These are phyloP conservation scores for Polytolypa hystricis DNA, from an alignment of 2,329 filamentous ascomycete genomes.

Conservation along the genomic window DNA sequence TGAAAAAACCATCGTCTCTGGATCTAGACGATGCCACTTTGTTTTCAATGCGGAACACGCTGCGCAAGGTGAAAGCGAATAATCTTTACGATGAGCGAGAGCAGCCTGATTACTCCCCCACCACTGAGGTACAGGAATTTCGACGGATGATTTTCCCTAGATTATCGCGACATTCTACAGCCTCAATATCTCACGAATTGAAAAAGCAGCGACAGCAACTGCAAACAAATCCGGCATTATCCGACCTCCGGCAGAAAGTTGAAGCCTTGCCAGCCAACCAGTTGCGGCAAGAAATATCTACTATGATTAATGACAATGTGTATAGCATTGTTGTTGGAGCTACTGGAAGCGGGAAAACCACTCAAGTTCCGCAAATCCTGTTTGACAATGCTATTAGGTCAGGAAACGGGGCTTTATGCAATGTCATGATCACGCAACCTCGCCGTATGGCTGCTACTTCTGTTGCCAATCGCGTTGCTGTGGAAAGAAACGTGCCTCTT, in stretches of 20 bases:
- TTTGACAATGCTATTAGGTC: conserved; percentile 36
- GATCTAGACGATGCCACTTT: conserved; percentile 3
- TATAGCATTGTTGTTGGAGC: conserved; percentile 38
- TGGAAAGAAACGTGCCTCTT: conserved; percentile 33
- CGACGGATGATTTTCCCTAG: conserved; percentile 13
- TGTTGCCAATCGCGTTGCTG: conserved; percentile 36
- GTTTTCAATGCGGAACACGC: conserved; percentile 10
- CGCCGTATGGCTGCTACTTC: conserved; percentile 38
- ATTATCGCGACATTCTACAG: conserved; percentile 16
- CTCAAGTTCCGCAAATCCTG: conserved; percentile 45
- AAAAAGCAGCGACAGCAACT: too few species aligned
- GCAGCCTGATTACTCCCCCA: neutral
- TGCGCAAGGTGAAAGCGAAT: conserved; percentile 11
- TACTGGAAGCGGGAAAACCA: conserved; percentile 38
- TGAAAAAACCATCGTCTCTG: neutral
- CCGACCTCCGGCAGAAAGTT: conserved; percentile 20
- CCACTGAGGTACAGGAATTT: too few species aligned
- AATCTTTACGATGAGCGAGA: neutral
- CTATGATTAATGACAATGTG: conserved; percentile 28
- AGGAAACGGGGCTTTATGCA: conserved; percentile 33
- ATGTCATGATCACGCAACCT: conserved; percentile 41
- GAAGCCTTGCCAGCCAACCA: conserved; percentile 32
- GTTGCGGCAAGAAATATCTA: conserved; percentile 24
- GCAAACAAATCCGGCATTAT: too few species aligned
- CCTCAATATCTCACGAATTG: too few species aligned